Evolutionary conservation across 805 yeast species (phyloP).

Genomic region (Suhomyces canberraensis): DNA sequence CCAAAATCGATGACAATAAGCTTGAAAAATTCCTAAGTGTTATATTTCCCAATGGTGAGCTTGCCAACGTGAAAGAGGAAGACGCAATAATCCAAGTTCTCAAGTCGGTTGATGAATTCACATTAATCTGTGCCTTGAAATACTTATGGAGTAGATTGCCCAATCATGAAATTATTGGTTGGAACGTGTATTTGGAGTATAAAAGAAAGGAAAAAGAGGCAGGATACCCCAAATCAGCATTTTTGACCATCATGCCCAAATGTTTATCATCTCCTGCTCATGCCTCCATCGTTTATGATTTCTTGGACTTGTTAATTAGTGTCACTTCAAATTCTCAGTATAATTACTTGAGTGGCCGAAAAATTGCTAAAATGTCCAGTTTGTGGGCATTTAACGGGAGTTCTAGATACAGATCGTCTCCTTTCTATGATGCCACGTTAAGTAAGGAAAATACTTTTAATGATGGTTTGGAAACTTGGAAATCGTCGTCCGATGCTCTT

Average conservation of each 20-base stretch:
- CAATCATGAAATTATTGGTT: conserved; percentile 74
- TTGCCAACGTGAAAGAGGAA: conserved; percentile 34
- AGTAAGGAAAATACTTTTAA: conserved; percentile 43
- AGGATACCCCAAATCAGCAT: conserved; percentile 68
- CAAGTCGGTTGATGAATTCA: conserved; percentile 55
- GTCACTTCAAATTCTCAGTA: conserved; percentile 75
- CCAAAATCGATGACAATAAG: conserved; percentile 59
- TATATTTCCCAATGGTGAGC: conserved; percentile 57
- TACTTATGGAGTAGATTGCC: conserved; percentile 87
- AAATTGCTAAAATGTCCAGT: conserved; percentile 77
- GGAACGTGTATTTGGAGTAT: conserved; percentile 78
- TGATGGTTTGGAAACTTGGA: conserved; percentile 75
- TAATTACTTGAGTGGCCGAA: conserved; percentile 76
- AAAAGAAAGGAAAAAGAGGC: conserved; percentile 61
- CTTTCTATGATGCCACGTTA: conserved; percentile 38
- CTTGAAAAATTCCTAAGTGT: conserved; percentile 54
- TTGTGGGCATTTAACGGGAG: conserved; percentile 78
- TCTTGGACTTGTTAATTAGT: conserved; percentile 74
- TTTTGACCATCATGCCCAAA: conserved; percentile 78
- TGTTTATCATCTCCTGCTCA: conserved; percentile 82
- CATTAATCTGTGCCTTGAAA: conserved; percentile 70
- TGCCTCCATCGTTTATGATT: conserved; percentile 86
- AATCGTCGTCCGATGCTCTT: conserved; percentile 79
- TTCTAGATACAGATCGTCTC: conserved; percentile 23
- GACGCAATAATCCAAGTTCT: conserved; percentile 42